These are phyloP conservation scores for Trichophyton benhamiae DNA, from an alignment of 2,329 filamentous ascomycete genomes.

Conservation along the genomic window DNA sequence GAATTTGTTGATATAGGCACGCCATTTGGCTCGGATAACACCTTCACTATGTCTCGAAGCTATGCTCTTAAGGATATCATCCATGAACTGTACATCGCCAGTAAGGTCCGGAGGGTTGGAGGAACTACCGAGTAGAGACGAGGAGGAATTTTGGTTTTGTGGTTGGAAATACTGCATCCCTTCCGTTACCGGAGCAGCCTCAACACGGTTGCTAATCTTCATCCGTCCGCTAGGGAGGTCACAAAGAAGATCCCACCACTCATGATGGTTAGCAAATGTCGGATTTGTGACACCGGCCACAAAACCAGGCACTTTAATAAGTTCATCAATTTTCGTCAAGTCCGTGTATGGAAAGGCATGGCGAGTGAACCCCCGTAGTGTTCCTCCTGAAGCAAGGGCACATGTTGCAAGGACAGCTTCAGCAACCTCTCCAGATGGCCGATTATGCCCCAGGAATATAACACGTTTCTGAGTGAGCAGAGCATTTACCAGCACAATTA, in stretches of 20 bases:
- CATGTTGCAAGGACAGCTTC: slow-evolving; percentile 98
- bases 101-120: slow-evolving; percentile 51
- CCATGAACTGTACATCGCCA: slow-evolving; percentile 81
- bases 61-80: slow-evolving; percentile 71
- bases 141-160: slow-evolving; percentile 34
- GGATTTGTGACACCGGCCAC: slow-evolving; percentile 97
- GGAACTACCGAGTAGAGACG: slow-evolving; percentile 12
- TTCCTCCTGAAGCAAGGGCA: slow-evolving; percentile 78
- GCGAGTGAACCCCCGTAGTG: slow-evolving; percentile 86
- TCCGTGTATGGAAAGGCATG: slow-evolving; percentile 98
- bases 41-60: slow-evolving; percentile 76
- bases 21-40: slow-evolving; percentile 82
- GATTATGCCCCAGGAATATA: slow-evolving; percentile 89
- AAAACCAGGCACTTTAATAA: slow-evolving; percentile 91
- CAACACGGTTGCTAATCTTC: slow-evolving; percentile 85
- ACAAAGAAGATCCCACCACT: slow-evolving; percentile 97
- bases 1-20: slow-evolving; percentile 88
- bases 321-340: slow-evolving; percentile 90
- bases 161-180: slow-evolving; percentile 80
- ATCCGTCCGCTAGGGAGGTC: slow-evolving; percentile 84
- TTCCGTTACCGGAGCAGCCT: slow-evolving; percentile 67
- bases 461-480: slow-evolving; percentile 92
- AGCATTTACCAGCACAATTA: slow-evolving; percentile 88
- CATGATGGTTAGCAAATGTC: slow-evolving; percentile 82
- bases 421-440: slow-evolving; percentile 88